A percentile compares a stretch with the other conserved stretches of the same genome.
phyloP scores from a whole-genome alignment of 495 filamentous ascomycete genomes.

The Aspergillus biplanus region DNA sequence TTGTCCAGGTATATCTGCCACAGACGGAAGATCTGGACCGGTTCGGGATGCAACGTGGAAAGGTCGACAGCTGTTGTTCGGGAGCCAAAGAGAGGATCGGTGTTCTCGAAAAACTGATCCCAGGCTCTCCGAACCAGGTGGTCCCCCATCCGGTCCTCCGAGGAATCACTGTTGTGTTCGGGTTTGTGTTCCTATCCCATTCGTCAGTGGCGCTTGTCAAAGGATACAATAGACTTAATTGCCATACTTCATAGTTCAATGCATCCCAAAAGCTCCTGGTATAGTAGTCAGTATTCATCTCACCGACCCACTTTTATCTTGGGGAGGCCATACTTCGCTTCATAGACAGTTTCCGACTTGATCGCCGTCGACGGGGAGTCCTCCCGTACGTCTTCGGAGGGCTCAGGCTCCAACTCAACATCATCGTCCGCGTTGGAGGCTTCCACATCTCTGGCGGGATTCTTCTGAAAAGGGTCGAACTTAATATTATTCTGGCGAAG shows the following conservation, averaged over 20 bases:
- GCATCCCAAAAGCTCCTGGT: slow-evolving; percentile 52
- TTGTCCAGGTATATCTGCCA: slow-evolving; percentile 58
- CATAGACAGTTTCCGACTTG: slow-evolving; percentile 37
- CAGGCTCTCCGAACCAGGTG: slow-evolving; percentile 43
- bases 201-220: slow-evolving; percentile 4
- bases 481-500: slow-evolving; percentile 53
- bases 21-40: slow-evolving; percentile 44
- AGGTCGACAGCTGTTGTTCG: slow-evolving; percentile 44
- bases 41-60: slow-evolving; percentile 50
- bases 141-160: slow-evolving; percentile 26
- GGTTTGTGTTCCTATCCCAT: slow-evolving; percentile 21
- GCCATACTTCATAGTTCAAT: slow-evolving; percentile 50
- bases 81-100: slow-evolving; percentile 55
- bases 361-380: slow-evolving; percentile 26
- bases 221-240: neutral
- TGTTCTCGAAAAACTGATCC: slow-evolving; percentile 41
- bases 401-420: slow-evolving; percentile 31
- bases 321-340: slow-evolving; percentile 39
- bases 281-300: slow-evolving; percentile 15
- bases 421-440: slow-evolving; percentile 6
- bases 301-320: neutral
- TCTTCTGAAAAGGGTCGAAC: slow-evolving; percentile 55
- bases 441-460: slow-evolving; percentile 24
- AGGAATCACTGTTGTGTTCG: slow-evolving; percentile 32
- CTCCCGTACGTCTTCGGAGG: slow-evolving; percentile 16